Percentiles rank a stretch among this genome's conserved stretches.
phyloP scores from a whole-genome alignment of 306 rosid species.

The Biancaea sappan region DNA sequence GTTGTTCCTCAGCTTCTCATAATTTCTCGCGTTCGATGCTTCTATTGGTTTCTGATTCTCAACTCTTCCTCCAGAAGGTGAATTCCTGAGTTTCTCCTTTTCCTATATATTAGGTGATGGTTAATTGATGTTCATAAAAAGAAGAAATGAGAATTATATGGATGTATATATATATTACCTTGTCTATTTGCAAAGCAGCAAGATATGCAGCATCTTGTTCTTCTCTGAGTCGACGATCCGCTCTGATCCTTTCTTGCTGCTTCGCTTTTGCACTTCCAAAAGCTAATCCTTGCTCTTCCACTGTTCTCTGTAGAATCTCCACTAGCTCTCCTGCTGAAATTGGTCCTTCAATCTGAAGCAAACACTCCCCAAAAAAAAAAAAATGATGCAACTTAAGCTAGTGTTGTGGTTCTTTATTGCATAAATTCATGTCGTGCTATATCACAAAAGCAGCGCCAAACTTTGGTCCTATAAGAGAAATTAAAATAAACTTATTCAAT shows the following conservation, averaged over 20 bases:
- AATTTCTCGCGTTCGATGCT: conserved; percentile 37
- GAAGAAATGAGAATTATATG: not conserved
- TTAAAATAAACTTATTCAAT: no score
- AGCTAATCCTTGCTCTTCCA: conserved; percentile 83
- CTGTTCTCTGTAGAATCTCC: conserved; percentile 82
- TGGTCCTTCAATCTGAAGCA: conserved; percentile 75
- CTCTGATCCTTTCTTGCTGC: conserved; percentile 56
- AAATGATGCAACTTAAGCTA: no score
- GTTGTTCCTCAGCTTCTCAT: conserved; percentile 47
- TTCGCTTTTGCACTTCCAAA: conserved; percentile 58
- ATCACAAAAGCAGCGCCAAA: no score
- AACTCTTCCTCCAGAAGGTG: not conserved
- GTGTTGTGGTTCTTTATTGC: no score
- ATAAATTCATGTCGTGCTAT: no score
- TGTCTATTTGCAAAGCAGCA: conserved; percentile 68
- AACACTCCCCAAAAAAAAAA: not conserved
- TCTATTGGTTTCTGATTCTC: conserved; percentile 44
- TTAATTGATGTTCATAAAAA: not conserved
- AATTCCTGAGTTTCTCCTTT: not conserved
- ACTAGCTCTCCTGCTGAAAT: conserved; percentile 75
- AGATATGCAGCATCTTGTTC: conserved; percentile 82
- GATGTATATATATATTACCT: not conserved
- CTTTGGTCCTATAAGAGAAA: no score
- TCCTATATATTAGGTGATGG: not conserved
- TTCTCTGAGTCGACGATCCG: conserved; percentile 70